Base-by-base conservation (phyloP, 805 yeast genomes). In the Suhomyces pyralidae region DNA sequence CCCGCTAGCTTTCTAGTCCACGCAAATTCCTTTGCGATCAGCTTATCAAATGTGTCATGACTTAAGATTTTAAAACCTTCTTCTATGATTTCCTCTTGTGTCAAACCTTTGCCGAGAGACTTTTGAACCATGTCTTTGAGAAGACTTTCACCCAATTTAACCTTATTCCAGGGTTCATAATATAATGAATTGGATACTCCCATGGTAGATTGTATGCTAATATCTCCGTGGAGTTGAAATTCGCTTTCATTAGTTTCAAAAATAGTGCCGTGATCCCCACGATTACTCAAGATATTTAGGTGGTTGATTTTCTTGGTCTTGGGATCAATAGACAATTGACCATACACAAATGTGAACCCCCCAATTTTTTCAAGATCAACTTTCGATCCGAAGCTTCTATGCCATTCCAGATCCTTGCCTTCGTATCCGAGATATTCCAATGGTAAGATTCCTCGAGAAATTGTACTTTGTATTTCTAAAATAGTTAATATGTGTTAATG, bases 91-190 rank as follows among this genome's bases (percentile, higher is more conserved):
- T 66, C 62, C 0, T 77, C 78, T 52, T 78, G 73, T 4, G 65
- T 42, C 48, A 56, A 55, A 0, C 52, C 42, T 3, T 52, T 17
- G 1, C 47, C 57, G 2, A 61, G 51, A 0, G 72, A 52, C n/a
- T 53, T 40, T 5, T 57, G 20, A 12, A 71, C 59, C 43, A 65
- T 30, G 6, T 59, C 55, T 10, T 61, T 57, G 28, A 76, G 57
- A 30, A 66, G 47, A 7, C 46, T 19, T 45, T 62, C 64, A 0
- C 93, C 97, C 5, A 69, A 50, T 4, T 62, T 58, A 0, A 86
- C 86, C 61, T 92, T 93, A 0, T 80, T 78, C 97, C 98, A 92
- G 6, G 89, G 86, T 24, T 82, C 74, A 28, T 77, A 73, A 58
- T 74, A 80, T n/a, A 81, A 68, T 2, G 92, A 86, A 63, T 88